Percentiles rank a stretch among this genome's conserved stretches.
These are phyloP conservation scores for Drechslerella stenobrocha DNA, from an alignment of 2,329 filamentous ascomycete species.

Conservation along the genomic window DNA sequence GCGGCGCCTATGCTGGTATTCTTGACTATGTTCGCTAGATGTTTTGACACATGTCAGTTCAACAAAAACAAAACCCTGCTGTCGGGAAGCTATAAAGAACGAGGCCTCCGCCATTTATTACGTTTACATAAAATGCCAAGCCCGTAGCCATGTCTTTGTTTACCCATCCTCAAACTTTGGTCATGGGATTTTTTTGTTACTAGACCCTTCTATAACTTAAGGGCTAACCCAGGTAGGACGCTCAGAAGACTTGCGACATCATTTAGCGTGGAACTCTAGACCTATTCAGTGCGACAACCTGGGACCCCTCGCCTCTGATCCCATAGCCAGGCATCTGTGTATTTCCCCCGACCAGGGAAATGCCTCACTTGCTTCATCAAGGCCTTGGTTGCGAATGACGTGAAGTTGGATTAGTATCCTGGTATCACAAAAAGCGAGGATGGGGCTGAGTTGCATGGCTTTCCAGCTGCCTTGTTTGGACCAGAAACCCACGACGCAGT, in stretches of 20 bases:
- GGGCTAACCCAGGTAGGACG: conserved; percentile 34
- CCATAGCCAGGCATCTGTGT: conserved; percentile 35
- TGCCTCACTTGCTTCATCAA: conserved; percentile 40
- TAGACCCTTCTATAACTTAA: conserved; percentile 16
- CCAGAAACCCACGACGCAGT: conserved; percentile 28
- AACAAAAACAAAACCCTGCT: too few relatives aligned
- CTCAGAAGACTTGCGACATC: conserved; percentile 35
- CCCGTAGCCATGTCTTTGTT: neutral
- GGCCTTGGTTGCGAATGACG: conserved; percentile 14
- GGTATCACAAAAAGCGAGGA: conserved; percentile 13
- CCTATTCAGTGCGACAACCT: conserved; percentile 15
- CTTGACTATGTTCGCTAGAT: too few relatives aligned
- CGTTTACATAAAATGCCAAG: too few relatives aligned
- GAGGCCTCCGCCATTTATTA: too few relatives aligned
- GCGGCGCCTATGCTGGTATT: too few relatives aligned
- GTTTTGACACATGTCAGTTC: too few relatives aligned
- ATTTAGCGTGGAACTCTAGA: conserved; percentile 46
- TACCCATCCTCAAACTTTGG: conserved; percentile 6
- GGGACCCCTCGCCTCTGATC: conserved; percentile 19
- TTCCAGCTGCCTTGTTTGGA: conserved; percentile 32
- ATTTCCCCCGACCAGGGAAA: conserved; percentile 28
- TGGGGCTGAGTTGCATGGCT: conserved; percentile 18
- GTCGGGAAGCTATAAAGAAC: too few relatives aligned
- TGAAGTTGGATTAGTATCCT: conserved; percentile 27
- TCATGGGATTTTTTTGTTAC: conserved; percentile 28